Base-by-base conservation (phyloP, 345 rosid species). In the Populus deltoides region DNA sequence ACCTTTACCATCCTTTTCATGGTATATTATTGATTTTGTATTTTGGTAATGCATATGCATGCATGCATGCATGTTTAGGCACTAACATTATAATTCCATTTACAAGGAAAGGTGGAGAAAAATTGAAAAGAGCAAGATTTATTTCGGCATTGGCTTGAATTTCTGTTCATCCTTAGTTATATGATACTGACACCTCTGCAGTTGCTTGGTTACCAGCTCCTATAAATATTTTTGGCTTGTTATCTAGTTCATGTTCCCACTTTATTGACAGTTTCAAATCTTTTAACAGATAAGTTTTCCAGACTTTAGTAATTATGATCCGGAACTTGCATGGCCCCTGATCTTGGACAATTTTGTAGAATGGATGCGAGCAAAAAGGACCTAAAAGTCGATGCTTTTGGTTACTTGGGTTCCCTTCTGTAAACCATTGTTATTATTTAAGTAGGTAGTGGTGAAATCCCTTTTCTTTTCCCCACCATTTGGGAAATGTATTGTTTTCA, bases 341-440 rank as follows among this genome's bases (percentile, higher is more conserved):
- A 74, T 96, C 81, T 90, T 96, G 84, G 99, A 96, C 89, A 96
- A 93, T 86, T 96, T 96, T 86, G 99, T 96, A 73, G 99, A 93
- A 77, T 96, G 99, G 99, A 90, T 96, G 87, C 88, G 87, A 71
- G 95, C 81, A 35, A 93, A 92, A 81, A 90, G 86, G 83, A 80
- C 88, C 62, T 96, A 77, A 86, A 79, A 68, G 71, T 75, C 72
- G 17, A 18, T 61, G 41, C 73, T 80, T 68, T 70, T 59, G 71
- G 79, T 82, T 68, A 41, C 81, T 72, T 80, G 75, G 6, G 71
- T 83, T 80, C 78, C 78, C 87, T 79, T 85, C 92, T 87, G 87
- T 85, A 88, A 84, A 73, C 88, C 75, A 69, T 81, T 79, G 70
- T 76, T 68, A 75, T 75, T 70, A 82, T 76, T 69, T 18, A 85